phyloP scores from a whole-genome alignment of 192 early-diverging fungal genomes.

The Coemansia umbellata region DNA sequence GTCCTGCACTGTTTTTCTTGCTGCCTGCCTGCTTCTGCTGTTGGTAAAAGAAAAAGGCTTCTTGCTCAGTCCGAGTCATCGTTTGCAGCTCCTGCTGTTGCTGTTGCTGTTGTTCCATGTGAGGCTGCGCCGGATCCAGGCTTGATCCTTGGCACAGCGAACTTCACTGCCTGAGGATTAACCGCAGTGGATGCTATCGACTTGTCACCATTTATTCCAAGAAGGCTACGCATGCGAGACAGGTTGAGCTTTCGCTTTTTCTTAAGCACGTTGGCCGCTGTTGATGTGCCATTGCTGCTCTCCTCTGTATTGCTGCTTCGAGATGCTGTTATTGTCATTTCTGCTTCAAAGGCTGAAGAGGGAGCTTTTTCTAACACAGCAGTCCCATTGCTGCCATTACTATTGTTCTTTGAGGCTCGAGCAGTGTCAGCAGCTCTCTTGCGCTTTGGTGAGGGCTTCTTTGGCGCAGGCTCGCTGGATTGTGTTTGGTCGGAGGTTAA shows the following conservation, averaged over 20 bases:
- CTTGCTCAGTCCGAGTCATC: slow-evolving; percentile 31
- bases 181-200: slow-evolving; percentile 3
- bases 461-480: neutral
- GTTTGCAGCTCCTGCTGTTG: neutral
- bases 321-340: neutral
- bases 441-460: slow-evolving; percentile 34
- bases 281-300: neutral
- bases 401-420: neutral
- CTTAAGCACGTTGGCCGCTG: slow-evolving; percentile 21
- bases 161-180: slow-evolving; percentile 35
- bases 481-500: neutral
- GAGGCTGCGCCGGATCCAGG: no score
- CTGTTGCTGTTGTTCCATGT: no score
- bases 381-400: neutral
- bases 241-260: slow-evolving; percentile 51
- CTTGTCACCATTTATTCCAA: slow-evolving; percentile 22
- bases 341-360: neutral
- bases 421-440: slow-evolving; percentile 7
- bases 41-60: no score
- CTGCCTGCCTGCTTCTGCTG: no score
- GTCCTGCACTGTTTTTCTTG: no score
- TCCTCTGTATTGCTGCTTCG: no score
- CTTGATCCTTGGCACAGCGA: slow-evolving; percentile 39
- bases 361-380: no score
- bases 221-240: slow-evolving; percentile 40